A percentile compares a stretch with the other conserved stretches of the same genome.
Evolutionary conservation across 2,329 filamentous ascomycete species (phyloP).

Genomic region (Colletotrichum lentis): DNA sequence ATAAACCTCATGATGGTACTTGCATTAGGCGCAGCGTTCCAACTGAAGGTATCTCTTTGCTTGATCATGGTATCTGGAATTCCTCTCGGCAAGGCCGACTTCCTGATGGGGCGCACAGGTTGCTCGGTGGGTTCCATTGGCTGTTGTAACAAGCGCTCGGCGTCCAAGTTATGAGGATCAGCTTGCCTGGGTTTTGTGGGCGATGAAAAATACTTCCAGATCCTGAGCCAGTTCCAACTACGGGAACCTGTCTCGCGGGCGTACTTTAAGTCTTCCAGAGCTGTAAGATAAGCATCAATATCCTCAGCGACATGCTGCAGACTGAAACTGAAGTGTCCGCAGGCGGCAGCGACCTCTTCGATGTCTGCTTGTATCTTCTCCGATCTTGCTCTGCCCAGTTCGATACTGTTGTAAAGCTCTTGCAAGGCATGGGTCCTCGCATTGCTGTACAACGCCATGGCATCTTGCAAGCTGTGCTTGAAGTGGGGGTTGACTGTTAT

Average conservation of each 20-base stretch:
- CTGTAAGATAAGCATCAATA: constrained; percentile 81
- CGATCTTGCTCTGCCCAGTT: constrained; percentile 72
- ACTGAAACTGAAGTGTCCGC: constrained; percentile 94
- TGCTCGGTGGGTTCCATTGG: constrained; percentile 41
- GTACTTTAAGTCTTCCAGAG: constrained; percentile 85
- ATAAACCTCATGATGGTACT: constrained; percentile 54
- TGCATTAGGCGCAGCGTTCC: constrained; percentile 62
- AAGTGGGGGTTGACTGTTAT: constrained; percentile 83
- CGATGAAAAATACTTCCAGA: constrained; percentile 65
- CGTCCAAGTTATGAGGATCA: constrained; percentile 52
- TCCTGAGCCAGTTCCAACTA: constrained; percentile 85
- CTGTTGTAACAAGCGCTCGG: constrained; percentile 50
- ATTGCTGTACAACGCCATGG: constrained; percentile 79
- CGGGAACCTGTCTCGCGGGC: constrained; percentile 67
- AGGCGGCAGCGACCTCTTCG: constrained; percentile 97
- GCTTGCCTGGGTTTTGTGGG: constrained; percentile 21
- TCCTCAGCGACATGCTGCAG: constrained; percentile 91
- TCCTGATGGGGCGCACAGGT: constrained; percentile 57
- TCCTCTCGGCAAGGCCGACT: constrained; percentile 63
- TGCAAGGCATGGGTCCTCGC: constrained; percentile 79
- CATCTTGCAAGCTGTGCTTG: constrained; percentile 79
- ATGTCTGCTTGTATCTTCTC: constrained; percentile 88
- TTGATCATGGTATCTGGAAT: constrained; percentile 63
- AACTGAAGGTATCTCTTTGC: constrained; percentile 62
- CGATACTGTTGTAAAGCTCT: constrained; percentile 81